Evolutionary conservation across 225 moss, liverwort and hornwort genomes (phyloP).

Genomic region (Polytrichum commune): DNA sequence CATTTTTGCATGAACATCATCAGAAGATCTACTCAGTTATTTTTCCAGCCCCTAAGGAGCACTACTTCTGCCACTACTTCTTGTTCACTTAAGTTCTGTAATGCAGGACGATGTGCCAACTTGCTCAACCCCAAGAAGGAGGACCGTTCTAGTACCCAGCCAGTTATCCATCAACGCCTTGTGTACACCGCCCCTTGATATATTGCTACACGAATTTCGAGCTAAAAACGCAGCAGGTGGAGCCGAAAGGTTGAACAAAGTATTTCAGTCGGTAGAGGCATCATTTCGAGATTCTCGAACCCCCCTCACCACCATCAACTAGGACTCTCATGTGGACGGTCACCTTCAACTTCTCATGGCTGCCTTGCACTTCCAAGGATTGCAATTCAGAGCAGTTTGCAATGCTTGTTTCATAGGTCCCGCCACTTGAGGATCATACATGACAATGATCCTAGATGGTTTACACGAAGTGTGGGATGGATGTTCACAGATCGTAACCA

Average conservation of each 20-base stretch:
- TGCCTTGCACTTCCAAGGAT: neutral
- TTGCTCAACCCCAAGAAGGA: slow-evolving; percentile 74
- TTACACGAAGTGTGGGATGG: neutral
- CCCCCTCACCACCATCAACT: slow-evolving; percentile 75
- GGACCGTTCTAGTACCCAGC: slow-evolving; percentile 62
- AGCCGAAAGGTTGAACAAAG: slow-evolving; percentile 59
- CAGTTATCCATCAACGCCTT: slow-evolving; percentile 58
- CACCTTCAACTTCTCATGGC: neutral
- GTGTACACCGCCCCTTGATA: slow-evolving; percentile 75
- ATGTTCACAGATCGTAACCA: slow-evolving; percentile 20
- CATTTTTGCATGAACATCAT: no score
- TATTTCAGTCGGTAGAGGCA: slow-evolving; percentile 55
- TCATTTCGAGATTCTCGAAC: slow-evolving; percentile 66
- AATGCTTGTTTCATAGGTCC: neutral
- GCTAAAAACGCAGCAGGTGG: slow-evolving; percentile 49
- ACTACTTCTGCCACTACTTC: no score
- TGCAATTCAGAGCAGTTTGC: neutral
- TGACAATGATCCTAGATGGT: neutral
- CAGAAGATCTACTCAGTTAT: neutral
- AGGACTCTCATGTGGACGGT: slow-evolving; percentile 1
- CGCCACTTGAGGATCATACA: neutral
- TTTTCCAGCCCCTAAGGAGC: neutral
- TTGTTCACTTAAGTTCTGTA: neutral
- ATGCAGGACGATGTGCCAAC: slow-evolving; percentile 75
- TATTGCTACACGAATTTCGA: slow-evolving; percentile 67